These are phyloP conservation scores for Boechera divaricarpa DNA, from an alignment of 345 rosid species.

Conservation along the genomic window DNA sequence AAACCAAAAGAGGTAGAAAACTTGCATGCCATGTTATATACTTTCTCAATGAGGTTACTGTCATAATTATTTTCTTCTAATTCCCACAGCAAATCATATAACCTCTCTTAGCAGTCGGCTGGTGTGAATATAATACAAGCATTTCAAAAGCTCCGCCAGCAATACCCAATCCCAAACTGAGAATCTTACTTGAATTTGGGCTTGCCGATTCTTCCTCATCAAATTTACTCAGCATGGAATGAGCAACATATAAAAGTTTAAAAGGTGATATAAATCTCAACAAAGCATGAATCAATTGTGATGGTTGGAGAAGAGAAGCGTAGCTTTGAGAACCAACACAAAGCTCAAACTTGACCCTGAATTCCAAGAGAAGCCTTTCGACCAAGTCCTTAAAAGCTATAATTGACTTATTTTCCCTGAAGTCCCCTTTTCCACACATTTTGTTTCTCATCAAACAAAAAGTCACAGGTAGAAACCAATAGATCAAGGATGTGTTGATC, in stretches of 20 bases:
- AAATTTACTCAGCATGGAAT: conserved; percentile 61
- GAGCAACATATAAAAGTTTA: conserved; percentile 63
- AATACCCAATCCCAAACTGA: conserved; percentile 64
- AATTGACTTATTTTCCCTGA: conserved; percentile 46
- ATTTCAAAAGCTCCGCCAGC: conserved; percentile 71
- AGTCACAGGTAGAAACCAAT: conserved; percentile 59
- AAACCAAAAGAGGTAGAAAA: conserved; percentile 55
- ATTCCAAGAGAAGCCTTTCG: conserved; percentile 50
- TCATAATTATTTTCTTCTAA: conserved; percentile 54
- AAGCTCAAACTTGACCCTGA: conserved; percentile 55
- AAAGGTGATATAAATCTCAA: conserved; percentile 69
- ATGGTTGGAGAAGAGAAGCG: conserved; percentile 56
- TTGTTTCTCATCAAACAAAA: conserved; percentile 50
- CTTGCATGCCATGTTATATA: conserved; percentile 61
- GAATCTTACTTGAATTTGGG: conserved; percentile 43
- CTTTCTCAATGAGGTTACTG: conserved; percentile 60
- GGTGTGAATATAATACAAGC: conserved; percentile 60
- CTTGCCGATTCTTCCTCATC: conserved; percentile 39
- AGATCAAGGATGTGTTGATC: conserved; percentile 66
- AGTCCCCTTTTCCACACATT: conserved; percentile 38
- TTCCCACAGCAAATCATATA: conserved; percentile 63
- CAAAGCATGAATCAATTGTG: conserved; percentile 63
- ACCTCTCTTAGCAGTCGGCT: conserved; percentile 49
- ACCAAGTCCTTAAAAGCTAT: conserved; percentile 54
- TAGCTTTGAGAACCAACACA: conserved; percentile 55